Evolutionary conservation across 345 rosid species (phyloP).

Genomic region (Hevea brasiliensis): DNA sequence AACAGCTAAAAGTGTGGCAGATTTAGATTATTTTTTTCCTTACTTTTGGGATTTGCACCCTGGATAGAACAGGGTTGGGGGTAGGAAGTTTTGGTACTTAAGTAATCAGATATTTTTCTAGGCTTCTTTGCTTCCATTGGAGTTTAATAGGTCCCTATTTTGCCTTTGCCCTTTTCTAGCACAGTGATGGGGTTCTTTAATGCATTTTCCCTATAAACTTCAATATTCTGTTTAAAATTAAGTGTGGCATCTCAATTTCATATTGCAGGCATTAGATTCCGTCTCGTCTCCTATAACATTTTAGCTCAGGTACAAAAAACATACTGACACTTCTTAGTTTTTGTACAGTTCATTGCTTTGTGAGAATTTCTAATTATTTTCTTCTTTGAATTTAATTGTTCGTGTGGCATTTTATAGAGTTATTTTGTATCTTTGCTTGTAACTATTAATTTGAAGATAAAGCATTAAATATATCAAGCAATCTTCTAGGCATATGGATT

Average conservation of each 20-base stretch:
- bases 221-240: background rate
- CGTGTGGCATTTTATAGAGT: background rate
- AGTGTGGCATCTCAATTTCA: background rate
- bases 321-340: background rate
- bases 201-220: background rate
- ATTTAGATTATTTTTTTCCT: background rate
- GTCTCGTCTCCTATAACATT: slow-evolving; percentile 55
- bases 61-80: no score
- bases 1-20: background rate
- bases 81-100: no score
- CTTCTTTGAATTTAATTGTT: background rate
- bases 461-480: background rate
- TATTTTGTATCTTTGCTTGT: background rate
- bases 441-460: background rate
- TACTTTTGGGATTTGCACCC: background rate
- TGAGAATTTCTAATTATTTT: background rate
- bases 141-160: no score
- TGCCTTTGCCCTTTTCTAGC: background rate
- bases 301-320: slow-evolving; percentile 29
- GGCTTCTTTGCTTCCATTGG: no score
- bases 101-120: no score
- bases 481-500: background rate
- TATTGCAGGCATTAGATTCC: slow-evolving; percentile 53
- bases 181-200: background rate
- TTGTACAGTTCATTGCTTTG: background rate